Evolutionary conservation across 345 rosid genomes (phyloP).

Genomic region (Rubroshorea leprosula): DNA sequence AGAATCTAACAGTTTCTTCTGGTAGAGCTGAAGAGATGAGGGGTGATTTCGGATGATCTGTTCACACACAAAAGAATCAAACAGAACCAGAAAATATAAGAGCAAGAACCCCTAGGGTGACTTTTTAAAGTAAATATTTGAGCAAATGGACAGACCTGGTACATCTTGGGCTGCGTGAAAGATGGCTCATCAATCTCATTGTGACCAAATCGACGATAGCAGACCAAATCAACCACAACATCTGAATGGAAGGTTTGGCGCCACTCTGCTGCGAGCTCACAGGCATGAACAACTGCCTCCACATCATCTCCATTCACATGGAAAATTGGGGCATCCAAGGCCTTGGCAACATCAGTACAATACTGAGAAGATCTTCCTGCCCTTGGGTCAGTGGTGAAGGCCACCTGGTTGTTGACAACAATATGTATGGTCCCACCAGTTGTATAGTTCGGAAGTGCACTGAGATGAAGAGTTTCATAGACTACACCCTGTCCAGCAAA

Average conservation of each 20-base stretch:
- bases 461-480: constrained; percentile 79
- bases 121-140: background rate
- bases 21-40: constrained; percentile 63
- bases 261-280: constrained; percentile 90
- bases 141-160: constrained; percentile 40
- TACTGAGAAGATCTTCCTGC: constrained; percentile 81
- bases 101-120: constrained; percentile 4
- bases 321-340: constrained; percentile 73
- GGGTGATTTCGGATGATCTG: constrained; percentile 71
- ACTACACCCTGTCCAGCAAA: constrained; percentile 91
- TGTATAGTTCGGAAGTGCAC: constrained; percentile 76
- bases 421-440: constrained; percentile 82
- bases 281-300: constrained; percentile 72
- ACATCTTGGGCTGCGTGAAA: constrained; percentile 81
- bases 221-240: constrained; percentile 76
- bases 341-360: constrained; percentile 86
- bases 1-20: constrained; percentile 53
- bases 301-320: constrained; percentile 76
- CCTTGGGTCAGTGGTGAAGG: constrained; percentile 77
- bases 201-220: constrained; percentile 76
- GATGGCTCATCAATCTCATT: constrained; percentile 87
- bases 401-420: constrained; percentile 88
- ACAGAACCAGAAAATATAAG: background rate
- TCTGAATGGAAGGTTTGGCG: constrained; percentile 82
- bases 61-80: constrained; percentile 12